These are phyloP conservation scores for Saccharomyces eubayanus DNA, from an alignment of 805 yeast species.

Conservation along the genomic window DNA sequence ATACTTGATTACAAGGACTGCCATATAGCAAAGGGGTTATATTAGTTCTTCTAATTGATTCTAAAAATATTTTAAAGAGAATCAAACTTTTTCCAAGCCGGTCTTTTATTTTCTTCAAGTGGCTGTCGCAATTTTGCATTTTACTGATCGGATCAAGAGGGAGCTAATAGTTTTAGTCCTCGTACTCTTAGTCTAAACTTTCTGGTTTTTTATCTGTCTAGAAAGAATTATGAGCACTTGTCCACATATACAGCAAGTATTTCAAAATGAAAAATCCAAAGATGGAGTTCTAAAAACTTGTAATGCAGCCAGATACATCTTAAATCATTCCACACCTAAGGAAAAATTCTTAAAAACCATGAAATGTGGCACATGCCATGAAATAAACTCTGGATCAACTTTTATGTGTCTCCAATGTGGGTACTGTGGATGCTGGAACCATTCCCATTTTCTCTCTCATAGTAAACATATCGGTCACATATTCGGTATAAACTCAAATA, in stretches of 20 bases:
- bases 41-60: not conserved
- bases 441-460: constrained; percentile 40
- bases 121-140: not conserved
- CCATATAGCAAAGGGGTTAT: not conserved
- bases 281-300: constrained; percentile 23
- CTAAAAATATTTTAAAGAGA: not conserved
- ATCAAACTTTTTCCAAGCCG: not conserved
- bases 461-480: constrained; percentile 42
- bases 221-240: constrained; percentile 24
- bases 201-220: not conserved
- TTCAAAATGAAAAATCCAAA: constrained; percentile 27
- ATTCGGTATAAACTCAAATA: constrained; percentile 58
- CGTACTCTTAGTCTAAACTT: not conserved
- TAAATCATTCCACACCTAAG: constrained; percentile 14
- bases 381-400: constrained; percentile 27
- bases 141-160: not conserved
- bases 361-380: constrained; percentile 25
- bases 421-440: constrained; percentile 58
- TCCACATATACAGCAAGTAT: constrained; percentile 24
- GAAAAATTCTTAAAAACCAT: constrained; percentile 18
- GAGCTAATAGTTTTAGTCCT: not conserved
- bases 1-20: not conserved
- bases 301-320: constrained; percentile 21
- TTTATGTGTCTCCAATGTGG: constrained; percentile 74
- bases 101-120: not conserved